Conservation (phyloP, 257 asterid genomes). For the Gentiana macrophylla region DNA sequence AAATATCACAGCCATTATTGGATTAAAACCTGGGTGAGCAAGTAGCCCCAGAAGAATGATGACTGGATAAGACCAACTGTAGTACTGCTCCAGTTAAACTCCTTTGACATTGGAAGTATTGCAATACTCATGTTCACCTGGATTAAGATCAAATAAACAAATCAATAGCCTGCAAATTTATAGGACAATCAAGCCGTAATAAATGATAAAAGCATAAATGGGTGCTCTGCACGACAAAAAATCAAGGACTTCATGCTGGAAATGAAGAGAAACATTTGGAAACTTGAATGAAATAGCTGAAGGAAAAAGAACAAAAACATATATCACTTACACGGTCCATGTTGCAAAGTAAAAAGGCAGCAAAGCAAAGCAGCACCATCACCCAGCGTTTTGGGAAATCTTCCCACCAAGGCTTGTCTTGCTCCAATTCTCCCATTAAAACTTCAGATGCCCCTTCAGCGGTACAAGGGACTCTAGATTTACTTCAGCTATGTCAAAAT, state of each 20-base stretch:
- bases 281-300: conserved; percentile 1
- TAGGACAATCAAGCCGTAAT: not conserved
- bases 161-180: not conserved
- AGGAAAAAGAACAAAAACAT: not conserved
- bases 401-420: conserved; percentile 57
- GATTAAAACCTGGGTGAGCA: conserved; percentile 74
- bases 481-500: conserved; percentile 47
- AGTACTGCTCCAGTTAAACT: conserved; percentile 92
- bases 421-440: conserved; percentile 30
- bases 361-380: conserved; percentile 91
- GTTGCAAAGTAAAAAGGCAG: conserved; percentile 88
- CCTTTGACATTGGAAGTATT: conserved; percentile 97
- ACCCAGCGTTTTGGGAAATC: conserved; percentile 86
- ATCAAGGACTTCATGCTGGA: not conserved
- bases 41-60: conserved; percentile 99
- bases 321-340: conserved; percentile 85
- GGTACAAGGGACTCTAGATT: conserved; percentile 33
- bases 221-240: not conserved
- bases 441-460: conserved; percentile 55
- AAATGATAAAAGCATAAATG: no score
- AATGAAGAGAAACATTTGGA: no score
- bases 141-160: conserved; percentile 4
- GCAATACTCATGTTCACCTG: conserved; percentile 99
- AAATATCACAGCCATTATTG: no score
- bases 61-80: conserved; percentile 98